phyloP scores from a whole-genome alignment of 345 rosid species.

The Populus nigra region DNA sequence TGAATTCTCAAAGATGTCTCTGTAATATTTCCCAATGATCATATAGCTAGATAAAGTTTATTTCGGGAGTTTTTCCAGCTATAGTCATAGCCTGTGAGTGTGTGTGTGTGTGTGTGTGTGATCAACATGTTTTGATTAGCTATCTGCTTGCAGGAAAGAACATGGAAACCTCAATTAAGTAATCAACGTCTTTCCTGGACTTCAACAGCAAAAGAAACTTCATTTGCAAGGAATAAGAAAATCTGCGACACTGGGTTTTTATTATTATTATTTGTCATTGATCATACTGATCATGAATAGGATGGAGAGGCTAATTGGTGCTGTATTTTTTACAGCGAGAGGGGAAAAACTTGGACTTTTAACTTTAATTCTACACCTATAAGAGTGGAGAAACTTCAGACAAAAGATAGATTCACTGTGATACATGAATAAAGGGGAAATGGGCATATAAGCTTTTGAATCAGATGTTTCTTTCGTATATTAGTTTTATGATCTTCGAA shows the following conservation, averaged over 20 bases:
- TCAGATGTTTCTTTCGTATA: constrained; percentile 14
- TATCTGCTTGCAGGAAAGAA: not conserved
- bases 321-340: constrained; percentile 1
- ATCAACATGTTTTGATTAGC: not conserved
- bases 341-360: constrained; percentile 14
- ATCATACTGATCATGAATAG: not conserved
- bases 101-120: not conserved
- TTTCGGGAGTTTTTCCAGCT: not conserved
- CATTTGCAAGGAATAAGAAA: not conserved
- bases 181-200: not conserved
- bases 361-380: not conserved
- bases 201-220: not conserved
- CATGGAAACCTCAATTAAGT: constrained; percentile 1
- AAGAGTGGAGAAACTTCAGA: constrained; percentile 27
- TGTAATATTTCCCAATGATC: no score
- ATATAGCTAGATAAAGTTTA: not conserved
- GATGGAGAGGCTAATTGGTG: constrained; percentile 2
- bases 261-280: not conserved
- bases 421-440: constrained; percentile 23
- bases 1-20: no score
- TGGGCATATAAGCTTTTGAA: constrained; percentile 21
- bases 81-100: not conserved
- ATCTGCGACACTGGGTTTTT: no score
- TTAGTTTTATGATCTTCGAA: no score
- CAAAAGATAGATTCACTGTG: constrained; percentile 19